Percentiles rank a stretch among this genome's conserved stretches.
Conservation (phyloP, 78 protist genomes). For the Reticulomyxa filosa region DNA sequence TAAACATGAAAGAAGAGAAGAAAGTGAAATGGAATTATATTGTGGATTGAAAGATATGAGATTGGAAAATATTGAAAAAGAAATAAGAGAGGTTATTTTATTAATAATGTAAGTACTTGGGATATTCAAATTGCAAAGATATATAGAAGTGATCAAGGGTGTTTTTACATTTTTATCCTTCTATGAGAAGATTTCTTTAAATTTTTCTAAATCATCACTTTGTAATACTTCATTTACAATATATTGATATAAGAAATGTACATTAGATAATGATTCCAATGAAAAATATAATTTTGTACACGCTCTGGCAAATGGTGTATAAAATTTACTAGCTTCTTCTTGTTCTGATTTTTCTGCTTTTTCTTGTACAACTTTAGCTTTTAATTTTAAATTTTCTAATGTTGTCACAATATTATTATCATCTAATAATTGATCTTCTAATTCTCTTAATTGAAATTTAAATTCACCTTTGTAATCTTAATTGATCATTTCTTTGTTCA, state of each 20-base stretch:
- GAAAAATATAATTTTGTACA: slow-evolving; percentile 54
- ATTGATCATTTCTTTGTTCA: slow-evolving; percentile 44
- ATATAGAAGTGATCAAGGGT: too few species aligned
- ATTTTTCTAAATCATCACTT: too few species aligned
- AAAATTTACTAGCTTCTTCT: slow-evolving; percentile 22
- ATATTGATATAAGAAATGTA: slow-evolving; percentile 69
- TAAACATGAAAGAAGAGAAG: too few species aligned
- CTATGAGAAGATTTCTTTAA: too few species aligned
- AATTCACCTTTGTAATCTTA: slow-evolving; percentile 75
- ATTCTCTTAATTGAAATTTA: slow-evolving; percentile 35
- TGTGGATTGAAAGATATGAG: too few species aligned
- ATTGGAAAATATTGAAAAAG: too few species aligned
- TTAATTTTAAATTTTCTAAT: slow-evolving; percentile 58
- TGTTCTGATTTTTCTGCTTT: slow-evolving; percentile 49
- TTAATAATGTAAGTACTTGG: too few species aligned
- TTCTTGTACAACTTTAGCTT: slow-evolving; percentile 37
- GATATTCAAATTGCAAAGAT: too few species aligned
- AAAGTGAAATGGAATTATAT: too few species aligned
- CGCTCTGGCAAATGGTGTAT: slow-evolving; percentile 44
- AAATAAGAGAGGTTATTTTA: too few species aligned
- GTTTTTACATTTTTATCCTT: too few species aligned
- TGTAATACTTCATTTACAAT: too few species aligned
- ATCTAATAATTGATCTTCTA: slow-evolving; percentile 73
- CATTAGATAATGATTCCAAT: slow-evolving; percentile 43
- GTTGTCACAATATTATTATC: slow-evolving; percentile 61